Percentiles rank a stretch among this genome's conserved stretches.
Conservation (phyloP, 805 yeast species). For the Metschnikowia anglica region DNA sequence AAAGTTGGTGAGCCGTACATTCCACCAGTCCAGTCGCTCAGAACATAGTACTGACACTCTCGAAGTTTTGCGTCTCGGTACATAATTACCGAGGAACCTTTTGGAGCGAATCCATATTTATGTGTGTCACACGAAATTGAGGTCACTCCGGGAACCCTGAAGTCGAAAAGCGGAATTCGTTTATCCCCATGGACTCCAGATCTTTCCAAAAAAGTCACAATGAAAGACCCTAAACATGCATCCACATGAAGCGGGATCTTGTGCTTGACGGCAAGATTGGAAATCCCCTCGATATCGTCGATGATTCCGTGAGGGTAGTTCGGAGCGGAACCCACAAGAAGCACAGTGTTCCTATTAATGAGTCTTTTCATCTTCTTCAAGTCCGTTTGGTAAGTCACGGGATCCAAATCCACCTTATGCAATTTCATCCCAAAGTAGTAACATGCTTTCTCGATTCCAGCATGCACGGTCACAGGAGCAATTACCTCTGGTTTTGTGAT, state of each 20-base stretch:
- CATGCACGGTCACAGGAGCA: conserved; percentile 89
- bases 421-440: conserved; percentile 84
- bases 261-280: conserved; percentile 61
- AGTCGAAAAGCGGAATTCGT: conserved; percentile 65
- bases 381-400: conserved; percentile 66
- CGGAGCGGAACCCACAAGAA: conserved; percentile 92
- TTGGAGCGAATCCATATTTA: conserved; percentile 97
- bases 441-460: conserved; percentile 92
- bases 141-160: conserved; percentile 85
- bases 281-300: conserved; percentile 78
- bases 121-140: conserved; percentile 99
- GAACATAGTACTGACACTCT: conserved; percentile 77
- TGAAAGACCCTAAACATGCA: conserved; percentile 92
- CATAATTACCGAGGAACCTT: conserved; percentile 92
- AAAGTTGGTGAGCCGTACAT: conserved; percentile 94
- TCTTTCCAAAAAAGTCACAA: conserved; percentile 73
- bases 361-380: conserved; percentile 57
- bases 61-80: conserved; percentile 70
- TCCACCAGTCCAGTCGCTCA: conserved; percentile 91
- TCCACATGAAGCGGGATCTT: conserved; percentile 92
- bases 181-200: conserved; percentile 48
- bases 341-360: conserved; percentile 75
- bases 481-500: conserved; percentile 76
- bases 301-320: conserved; percentile 96
- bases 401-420: conserved; percentile 76